Percentiles rank a stretch among this genome's conserved stretches.
Conservation (phyloP, 2,329 filamentous ascomycete species). For the Pseudogymnoascus sp. region DNA sequence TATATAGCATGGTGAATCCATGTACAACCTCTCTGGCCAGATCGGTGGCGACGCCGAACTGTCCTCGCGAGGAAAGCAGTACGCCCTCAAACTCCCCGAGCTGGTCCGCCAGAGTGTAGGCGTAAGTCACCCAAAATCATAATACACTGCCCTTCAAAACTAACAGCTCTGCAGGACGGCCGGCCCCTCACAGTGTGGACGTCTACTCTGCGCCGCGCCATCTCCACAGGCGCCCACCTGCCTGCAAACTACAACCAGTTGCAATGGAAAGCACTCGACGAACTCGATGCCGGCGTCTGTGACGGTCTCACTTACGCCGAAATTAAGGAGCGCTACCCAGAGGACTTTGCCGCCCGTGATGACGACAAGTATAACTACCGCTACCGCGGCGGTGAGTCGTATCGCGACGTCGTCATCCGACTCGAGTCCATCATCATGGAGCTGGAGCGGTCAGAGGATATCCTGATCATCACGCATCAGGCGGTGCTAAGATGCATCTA, state of each 20-base stretch:
- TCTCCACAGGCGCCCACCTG: conserved; percentile 80
- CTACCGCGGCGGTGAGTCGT: conserved; percentile 90
- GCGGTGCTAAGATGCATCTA: conserved; percentile 96
- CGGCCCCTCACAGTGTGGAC: conserved; percentile 66
- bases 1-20: conserved; percentile 78
- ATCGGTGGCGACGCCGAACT: conserved; percentile 90
- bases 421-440: conserved; percentile 99
- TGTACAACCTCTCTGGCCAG: conserved; percentile 81
- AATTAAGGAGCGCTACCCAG: conserved; percentile 82
- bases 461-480: conserved; percentile 96
- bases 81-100: conserved; percentile 75
- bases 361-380: conserved; percentile 99
- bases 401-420: conserved; percentile 88
- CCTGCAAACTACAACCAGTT: conserved; percentile 80
- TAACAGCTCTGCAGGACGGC: conserved; percentile 35
- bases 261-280: conserved; percentile 97
- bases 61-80: conserved; percentile 78
- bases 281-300: conserved; percentile 93
- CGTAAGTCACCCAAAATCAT: conserved; percentile 43
- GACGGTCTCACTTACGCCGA: conserved; percentile 87
- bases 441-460: conserved; percentile 89
- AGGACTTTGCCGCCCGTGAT: conserved; percentile 91
- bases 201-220: conserved; percentile 73
- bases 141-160: not conserved
- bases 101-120: conserved; percentile 80